Base-by-base conservation (phyloP, 352 stramenopile species). In the Globisporangium apiculatum region DNA sequence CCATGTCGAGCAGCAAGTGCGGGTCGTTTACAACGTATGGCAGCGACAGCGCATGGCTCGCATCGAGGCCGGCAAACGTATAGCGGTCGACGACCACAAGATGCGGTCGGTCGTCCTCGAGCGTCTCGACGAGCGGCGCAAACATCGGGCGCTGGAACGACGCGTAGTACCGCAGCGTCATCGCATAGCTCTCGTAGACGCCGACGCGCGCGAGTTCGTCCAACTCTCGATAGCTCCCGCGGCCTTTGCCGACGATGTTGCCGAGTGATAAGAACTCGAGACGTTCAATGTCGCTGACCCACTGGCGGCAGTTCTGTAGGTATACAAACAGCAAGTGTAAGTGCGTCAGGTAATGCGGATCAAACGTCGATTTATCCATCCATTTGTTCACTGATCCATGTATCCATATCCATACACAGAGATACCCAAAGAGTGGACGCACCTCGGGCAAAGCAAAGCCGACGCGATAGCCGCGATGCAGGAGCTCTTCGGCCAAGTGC, bases 91-190 rank as follows among this genome's bases (percentile, higher is more conserved):
- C 66, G 4, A 96, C 65, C 5, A 92, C 69, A 24, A 94, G 59
- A 18, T 83, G 63, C 14, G 85, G 85, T 5, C 73, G 71, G 54
- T 94, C 78, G 37, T 83, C 73, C 42, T 84, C 70, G 18, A 89
- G 68, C 41, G 86, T 71, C 38, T 89, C 72, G 5, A 85, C 17
- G 35, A 94, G 67, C 31, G 76, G 57, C 0, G 49, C 57, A 46
- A 81, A 82, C 85, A 94, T 94, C n/a, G 81, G 77, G 0, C 75
- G 67, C 45, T 94, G 80, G 58, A 91, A 87, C 31, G 82, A 88
- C 46, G 80, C 80, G 51, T 92, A 94, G 62, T 82, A 84, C 12
- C 74, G 75, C 54, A 94, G 64, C 17, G 80, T 81, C 11, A 63
- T 61, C 24, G 71, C 69, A 55, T 94, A 91, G 57, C 73, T 90